Conservation (phyloP, 2,329 filamentous ascomycete genomes). For the Rugonectria rugulosa region DNA sequence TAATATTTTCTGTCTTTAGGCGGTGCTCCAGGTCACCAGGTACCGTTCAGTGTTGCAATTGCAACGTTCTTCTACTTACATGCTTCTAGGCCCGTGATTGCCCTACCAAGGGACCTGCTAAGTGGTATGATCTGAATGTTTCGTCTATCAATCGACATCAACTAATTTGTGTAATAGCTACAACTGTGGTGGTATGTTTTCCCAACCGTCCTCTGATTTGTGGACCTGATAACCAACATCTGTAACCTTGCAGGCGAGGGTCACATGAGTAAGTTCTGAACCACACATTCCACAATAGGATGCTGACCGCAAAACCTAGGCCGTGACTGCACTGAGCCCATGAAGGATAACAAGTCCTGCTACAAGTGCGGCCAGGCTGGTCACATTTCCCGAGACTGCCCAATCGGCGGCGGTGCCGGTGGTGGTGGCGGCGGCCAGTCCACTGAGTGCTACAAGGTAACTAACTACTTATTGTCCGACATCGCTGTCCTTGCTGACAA, state of each 20-base stretch:
- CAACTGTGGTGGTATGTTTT: conserved; percentile 77
- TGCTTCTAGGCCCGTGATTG: conserved; percentile 76
- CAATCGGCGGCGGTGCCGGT: conserved; percentile 57
- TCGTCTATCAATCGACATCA: neutral
- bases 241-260: conserved; percentile 60
- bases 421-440: conserved; percentile 50
- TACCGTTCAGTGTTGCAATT: conserved; percentile 51
- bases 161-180: conserved; percentile 62
- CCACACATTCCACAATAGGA: neutral
- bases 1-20: conserved; percentile 56
- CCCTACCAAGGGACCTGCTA: conserved; percentile 82
- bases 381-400: conserved; percentile 92
- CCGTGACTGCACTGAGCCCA: conserved; percentile 89
- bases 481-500: conserved; percentile 17
- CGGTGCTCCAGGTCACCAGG: conserved; percentile 78
- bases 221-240: conserved; percentile 34
- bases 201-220: neutral
- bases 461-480: neutral
- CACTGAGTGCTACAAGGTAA: conserved; percentile 88
- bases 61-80: conserved; percentile 25
- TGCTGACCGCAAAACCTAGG: conserved; percentile 53
- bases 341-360: conserved; percentile 84
- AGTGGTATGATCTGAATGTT: conserved; percentile 67
- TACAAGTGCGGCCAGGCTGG: conserved; percentile 83
- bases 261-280: conserved; percentile 76